Evolutionary conservation across 768 basidiomycete species (phyloP), one percentile per base, ranked within the genome.

Genomic region (Podaxis sp.): DNA sequence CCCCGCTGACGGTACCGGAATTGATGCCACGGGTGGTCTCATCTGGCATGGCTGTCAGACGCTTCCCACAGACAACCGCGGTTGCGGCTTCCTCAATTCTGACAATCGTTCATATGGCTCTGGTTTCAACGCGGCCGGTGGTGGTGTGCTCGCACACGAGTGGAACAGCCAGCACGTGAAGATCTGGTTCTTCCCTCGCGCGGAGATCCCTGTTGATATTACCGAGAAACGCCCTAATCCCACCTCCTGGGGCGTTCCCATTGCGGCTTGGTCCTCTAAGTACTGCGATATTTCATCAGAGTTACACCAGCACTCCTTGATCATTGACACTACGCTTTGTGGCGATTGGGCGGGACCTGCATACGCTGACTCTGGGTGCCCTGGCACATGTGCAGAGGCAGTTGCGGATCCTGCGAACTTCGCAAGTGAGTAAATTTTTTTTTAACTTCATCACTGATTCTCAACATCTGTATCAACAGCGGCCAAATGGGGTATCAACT

Each of bases 391-490:
- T 57, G 69, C 74, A 0, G 66, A 77, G 7, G 76, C 76, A 28
- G 82, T 88, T 51, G 75, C 80, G 15, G 76, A 89, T 69, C 81
- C 86, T 13, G 74, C 68, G 28, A 88, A 87, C 74, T 89, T 84
- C 69, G 28, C 53, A 3, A 44, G 75, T 79, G 44, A 64, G 77
- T 70, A 33, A 9, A 9, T 48, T 24, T 53, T 52, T 22, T 59
- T 44, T 52, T 30, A 15, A 39, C 59, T 7, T 36, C 59, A 15
- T 63, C 55, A 55, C 36, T 44, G 26, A 4, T 15, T 40, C 54
- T 56, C 11, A 56, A 13, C 39, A 36, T 19, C 19, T 17, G 19
- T 48, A 6, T 46, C 49, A 44, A 5, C 65, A 86, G 84, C 73
- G 67, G 83, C 85, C 13, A 71, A 80, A 68, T 86, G 84, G 84